A percentile compares a stretch with the other conserved stretches of the same genome.
These are phyloP conservation scores for Aspergillus kassunensis DNA, from an alignment of 495 filamentous ascomycete genomes.

Conservation along the genomic window DNA sequence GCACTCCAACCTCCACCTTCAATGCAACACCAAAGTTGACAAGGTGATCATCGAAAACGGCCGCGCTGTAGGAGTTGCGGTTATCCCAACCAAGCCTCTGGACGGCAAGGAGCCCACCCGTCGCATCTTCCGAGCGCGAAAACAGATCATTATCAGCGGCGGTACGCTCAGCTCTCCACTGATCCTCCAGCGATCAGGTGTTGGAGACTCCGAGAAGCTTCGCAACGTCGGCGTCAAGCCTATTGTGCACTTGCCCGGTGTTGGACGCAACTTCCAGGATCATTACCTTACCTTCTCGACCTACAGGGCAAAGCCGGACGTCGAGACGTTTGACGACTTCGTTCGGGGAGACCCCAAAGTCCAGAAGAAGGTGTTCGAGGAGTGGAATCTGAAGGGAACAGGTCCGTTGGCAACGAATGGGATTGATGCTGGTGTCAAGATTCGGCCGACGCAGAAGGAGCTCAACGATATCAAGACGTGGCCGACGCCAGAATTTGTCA, in stretches of 20 bases:
- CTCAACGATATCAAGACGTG: conserved; percentile 61
- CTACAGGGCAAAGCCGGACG: conserved; percentile 71
- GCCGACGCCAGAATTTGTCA: conserved; percentile 62
- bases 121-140: conserved; percentile 64
- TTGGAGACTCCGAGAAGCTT: conserved; percentile 69
- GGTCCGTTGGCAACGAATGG: conserved; percentile 79
- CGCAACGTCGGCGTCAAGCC: conserved; percentile 65
- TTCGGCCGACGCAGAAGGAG: conserved; percentile 68
- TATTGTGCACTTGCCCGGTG: conserved; percentile 72
- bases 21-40: conserved; percentile 79
- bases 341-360: conserved; percentile 67
- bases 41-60: conserved; percentile 73
- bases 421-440: conserved; percentile 80
- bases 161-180: conserved; percentile 77
- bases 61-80: conserved; percentile 59
- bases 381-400: conserved; percentile 77
- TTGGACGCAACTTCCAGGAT: conserved; percentile 81
- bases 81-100: conserved; percentile 53
- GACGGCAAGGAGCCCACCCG: conserved; percentile 42
- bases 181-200: conserved; percentile 71
- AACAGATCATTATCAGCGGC: conserved; percentile 74
- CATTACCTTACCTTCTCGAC: conserved; percentile 79
- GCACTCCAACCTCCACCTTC: conserved; percentile 68
- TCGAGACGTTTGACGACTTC: conserved; percentile 80
- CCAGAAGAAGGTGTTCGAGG: conserved; percentile 64